Percentiles rank a stretch among this genome's conserved stretches.
Conservation (phyloP, 2,329 filamentous ascomycete genomes). For the Epicoccum nigrum region DNA sequence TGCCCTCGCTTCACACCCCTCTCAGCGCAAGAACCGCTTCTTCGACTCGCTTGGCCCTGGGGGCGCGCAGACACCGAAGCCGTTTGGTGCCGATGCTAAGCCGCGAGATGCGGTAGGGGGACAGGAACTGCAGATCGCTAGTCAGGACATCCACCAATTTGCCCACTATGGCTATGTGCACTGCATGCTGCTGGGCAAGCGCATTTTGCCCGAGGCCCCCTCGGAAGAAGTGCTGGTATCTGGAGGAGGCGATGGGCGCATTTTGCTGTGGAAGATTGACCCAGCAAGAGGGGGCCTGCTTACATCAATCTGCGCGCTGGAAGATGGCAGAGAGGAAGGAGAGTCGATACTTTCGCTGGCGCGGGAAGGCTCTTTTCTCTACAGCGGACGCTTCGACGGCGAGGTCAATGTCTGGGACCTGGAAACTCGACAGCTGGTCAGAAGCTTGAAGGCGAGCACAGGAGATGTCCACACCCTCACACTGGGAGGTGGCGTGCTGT, state of each 20-base stretch:
- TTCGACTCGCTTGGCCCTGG: constrained; percentile 90
- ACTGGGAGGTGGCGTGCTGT: constrained; percentile 82
- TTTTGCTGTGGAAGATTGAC: constrained; percentile 89
- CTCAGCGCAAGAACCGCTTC: constrained; percentile 81
- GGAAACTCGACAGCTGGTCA: constrained; percentile 87
- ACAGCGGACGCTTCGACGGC: constrained; percentile 85
- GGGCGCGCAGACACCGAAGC: constrained; percentile 76
- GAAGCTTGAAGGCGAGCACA: constrained; percentile 80
- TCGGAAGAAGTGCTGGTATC: constrained; percentile 83
- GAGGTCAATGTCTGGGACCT: constrained; percentile 96
- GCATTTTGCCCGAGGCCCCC: constrained; percentile 71
- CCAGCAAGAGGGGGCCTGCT: constrained; percentile 66
- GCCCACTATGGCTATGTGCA: constrained; percentile 96
- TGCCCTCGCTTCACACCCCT: constrained; percentile 72
- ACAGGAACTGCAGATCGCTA: constrained; percentile 78
- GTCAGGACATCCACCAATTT: constrained; percentile 81
- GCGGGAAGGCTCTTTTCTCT: constrained; percentile 89
- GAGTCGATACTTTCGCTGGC: constrained; percentile 76
- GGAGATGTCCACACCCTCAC: constrained; percentile 86
- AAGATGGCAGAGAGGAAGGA: constrained; percentile 64
- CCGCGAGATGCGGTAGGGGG: constrained; percentile 62
- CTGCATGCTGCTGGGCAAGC: constrained; percentile 86
- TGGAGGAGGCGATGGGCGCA: constrained; percentile 89
- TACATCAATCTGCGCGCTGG: constrained; percentile 70
- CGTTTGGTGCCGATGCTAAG: constrained; percentile 61